Conservation (phyloP, 345 rosid species). For the Lumnitzera littorea region DNA sequence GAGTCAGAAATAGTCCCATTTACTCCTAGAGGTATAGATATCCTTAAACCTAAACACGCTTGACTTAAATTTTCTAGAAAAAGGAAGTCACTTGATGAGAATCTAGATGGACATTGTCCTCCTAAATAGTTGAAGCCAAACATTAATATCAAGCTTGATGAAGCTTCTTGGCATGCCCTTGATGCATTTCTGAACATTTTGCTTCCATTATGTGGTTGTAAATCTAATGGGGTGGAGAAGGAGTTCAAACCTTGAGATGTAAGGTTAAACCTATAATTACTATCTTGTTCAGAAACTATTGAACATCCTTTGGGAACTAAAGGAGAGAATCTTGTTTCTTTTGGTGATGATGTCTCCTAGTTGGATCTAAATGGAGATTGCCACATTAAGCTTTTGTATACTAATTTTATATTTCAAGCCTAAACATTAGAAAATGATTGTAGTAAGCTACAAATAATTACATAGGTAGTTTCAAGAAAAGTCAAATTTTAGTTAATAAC, state of each 20-base stretch:
- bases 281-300: conserved; percentile 32
- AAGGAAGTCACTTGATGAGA: conserved; percentile 59
- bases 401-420: too few relatives aligned
- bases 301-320: conserved; percentile 33
- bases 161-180: conserved; percentile 70
- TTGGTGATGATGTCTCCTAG: conserved; percentile 30
- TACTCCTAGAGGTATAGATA: conserved; percentile 93
- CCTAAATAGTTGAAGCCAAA: conserved; percentile 49
- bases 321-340: conserved; percentile 21
- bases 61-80: conserved; percentile 83
- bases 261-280: conserved; percentile 41
- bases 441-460: too few relatives aligned
- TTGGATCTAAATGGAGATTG: conserved; percentile 24
- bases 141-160: conserved; percentile 47
- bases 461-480: too few relatives aligned
- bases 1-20: conserved; percentile 71
- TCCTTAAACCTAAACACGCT: conserved; percentile 70
- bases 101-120: conserved; percentile 35
- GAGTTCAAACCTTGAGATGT: conserved; percentile 61
- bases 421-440: too few relatives aligned
- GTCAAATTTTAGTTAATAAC: too few relatives aligned
- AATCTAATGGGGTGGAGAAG: conserved; percentile 23
- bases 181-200: conserved; percentile 65
- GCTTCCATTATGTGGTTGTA: conserved; percentile 36
- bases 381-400: too few relatives aligned